These are phyloP conservation scores for Fusarium sp. DNA, from an alignment of 2,329 filamentous ascomycete species.

Conservation along the genomic window DNA sequence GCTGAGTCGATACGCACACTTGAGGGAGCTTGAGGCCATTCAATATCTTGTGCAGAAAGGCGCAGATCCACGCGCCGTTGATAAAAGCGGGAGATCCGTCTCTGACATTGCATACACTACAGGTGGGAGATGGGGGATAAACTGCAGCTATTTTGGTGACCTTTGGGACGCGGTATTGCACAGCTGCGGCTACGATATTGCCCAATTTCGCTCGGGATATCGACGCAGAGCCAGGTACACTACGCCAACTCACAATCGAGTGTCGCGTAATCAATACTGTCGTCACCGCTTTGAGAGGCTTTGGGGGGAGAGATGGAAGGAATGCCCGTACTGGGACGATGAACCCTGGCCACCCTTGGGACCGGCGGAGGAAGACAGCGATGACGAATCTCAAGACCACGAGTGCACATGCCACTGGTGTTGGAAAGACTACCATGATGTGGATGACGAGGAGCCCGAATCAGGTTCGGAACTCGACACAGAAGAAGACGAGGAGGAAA, in stretches of 20 bases:
- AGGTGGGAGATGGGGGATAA: fast-evolving
- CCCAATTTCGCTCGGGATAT: not conserved
- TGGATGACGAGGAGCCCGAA: not conserved
- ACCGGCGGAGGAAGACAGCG: not conserved
- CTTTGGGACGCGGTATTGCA: slow-evolving; percentile 22
- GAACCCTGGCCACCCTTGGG: slow-evolving; percentile 7
- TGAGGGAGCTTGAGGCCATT: not conserved
- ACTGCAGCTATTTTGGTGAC: not conserved
- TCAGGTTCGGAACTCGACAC: not conserved
- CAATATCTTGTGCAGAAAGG: slow-evolving; percentile 1
- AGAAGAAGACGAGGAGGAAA: not conserved
- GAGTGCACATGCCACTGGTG: not conserved
- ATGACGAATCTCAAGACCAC: not conserved
- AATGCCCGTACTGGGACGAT: slow-evolving; percentile 17
- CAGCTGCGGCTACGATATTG: not conserved
- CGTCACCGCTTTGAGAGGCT: not conserved
- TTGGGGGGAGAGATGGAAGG: not conserved
- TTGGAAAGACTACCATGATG: too few relatives aligned
- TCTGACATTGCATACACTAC: not conserved
- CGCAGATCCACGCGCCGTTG: not conserved
- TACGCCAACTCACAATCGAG: fast-evolving
- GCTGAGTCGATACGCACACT: too few relatives aligned
- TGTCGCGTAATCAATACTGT: fast-evolving
- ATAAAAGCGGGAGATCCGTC: not conserved
- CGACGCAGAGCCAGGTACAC: not conserved